These are phyloP conservation scores for Sporisorium reilianum DNA, from an alignment of 1,284 basidiomycete genomes.

Conservation along the genomic window DNA sequence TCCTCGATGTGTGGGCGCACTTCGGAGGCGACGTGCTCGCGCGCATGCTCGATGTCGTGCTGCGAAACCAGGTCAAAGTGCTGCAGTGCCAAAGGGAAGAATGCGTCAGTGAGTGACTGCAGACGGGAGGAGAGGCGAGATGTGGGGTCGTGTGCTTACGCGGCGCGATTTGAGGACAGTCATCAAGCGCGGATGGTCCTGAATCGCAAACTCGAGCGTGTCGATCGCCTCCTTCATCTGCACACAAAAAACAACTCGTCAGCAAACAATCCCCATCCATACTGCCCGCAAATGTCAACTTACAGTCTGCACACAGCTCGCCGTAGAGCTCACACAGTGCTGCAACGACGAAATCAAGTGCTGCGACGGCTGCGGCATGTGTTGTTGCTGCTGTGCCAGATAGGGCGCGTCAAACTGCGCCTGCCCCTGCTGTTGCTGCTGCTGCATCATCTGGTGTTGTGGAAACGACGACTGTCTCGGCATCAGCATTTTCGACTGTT, in stretches of 20 bases:
- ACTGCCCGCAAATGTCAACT: background rate
- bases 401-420: conserved; percentile 20
- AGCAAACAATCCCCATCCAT: background rate
- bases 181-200: conserved; percentile 49
- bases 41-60: conserved; percentile 35
- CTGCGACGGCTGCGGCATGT: conserved; percentile 36
- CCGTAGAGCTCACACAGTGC: conserved; percentile 34
- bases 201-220: conserved; percentile 37
- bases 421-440: conserved; percentile 10
- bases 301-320: conserved; percentile 37
- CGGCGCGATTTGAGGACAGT: conserved; percentile 45
- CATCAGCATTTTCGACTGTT: conserved; percentile 22
- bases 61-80: conserved; percentile 49
- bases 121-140: background rate
- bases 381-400: conserved; percentile 23
- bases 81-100: conserved; percentile 3
- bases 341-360: conserved; percentile 42
- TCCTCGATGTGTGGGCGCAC: conserved; percentile 48
- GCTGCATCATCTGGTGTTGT: conserved; percentile 25
- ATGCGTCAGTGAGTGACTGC: no score
- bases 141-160: conserved; percentile 10
- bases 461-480: conserved; percentile 34
- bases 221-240: conserved; percentile 47
- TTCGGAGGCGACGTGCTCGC: conserved; percentile 44
- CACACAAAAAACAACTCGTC: background rate